Evolutionary conservation across 805 yeast genomes (phyloP), one percentile per base, ranked within the genome.

Genomic region (Wilhelminamyces savonicus): DNA sequence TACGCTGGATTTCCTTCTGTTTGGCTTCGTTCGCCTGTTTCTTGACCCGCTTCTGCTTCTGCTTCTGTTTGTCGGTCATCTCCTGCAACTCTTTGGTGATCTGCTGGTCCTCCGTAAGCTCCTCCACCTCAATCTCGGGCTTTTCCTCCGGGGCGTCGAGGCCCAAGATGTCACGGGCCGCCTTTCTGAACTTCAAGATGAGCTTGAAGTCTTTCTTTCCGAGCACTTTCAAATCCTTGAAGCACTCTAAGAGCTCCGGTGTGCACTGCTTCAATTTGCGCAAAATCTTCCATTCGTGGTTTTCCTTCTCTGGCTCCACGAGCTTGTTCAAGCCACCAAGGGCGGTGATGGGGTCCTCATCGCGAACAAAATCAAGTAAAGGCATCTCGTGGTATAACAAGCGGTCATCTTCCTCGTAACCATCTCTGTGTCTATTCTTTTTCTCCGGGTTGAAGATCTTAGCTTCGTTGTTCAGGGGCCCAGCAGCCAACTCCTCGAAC

Each of bases 321-420:
- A 92, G 73, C 48, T 71, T 74, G 38, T 78, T 79, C 41, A 78
- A 69, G 19, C 75, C 64, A 32, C 97, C 98, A 32, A 92, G 69
- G 37, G 80, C 66, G 40, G 78, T 79, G 25, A 92, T 84, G 8
- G 97, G 94, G 36, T 82, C 94, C 23, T 79, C 90, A 35, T 76
- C 69, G 46, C 69, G 78, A 25, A 92, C 74, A 61, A 92, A 88
- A 5, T 90, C 96, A 53, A 87, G 54, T 6, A 87, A 65, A 11
- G 85, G 74, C 65, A 76, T 66, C 7, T 78, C 74, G 47, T 86
- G 88, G 52, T 75, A 82, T 19, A 74, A 65, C 16, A 71, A 52
- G 47, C 82, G 76, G 48, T 92, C 94, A 29, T 94, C 96, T 49
- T 90, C 97, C 35, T 84, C 97, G 60, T 92, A 92, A 74, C 99